Evolutionary conservation across 2,329 filamentous ascomycete species (phyloP).

Genomic region (Aspergillus chevalieri): DNA sequence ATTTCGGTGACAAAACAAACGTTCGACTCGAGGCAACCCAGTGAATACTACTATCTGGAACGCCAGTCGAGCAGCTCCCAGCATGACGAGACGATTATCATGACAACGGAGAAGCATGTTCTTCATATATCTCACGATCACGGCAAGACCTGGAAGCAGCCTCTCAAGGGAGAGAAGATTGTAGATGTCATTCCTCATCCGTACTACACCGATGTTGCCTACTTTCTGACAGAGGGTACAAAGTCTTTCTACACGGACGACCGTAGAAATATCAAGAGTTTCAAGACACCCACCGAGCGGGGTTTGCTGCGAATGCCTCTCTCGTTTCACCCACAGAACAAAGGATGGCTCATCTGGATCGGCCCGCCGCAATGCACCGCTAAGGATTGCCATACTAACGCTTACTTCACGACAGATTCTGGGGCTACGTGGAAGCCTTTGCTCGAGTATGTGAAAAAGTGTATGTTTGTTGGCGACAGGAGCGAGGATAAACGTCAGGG

Average conservation of each 20-base stretch:
- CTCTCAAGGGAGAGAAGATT: constrained; percentile 65
- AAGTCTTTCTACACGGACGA: constrained; percentile 75
- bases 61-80: constrained; percentile 58
- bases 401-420: constrained; percentile 71
- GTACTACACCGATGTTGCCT: constrained; percentile 78
- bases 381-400: constrained; percentile 62
- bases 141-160: constrained; percentile 75
- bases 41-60: constrained; percentile 69
- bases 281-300: constrained; percentile 62
- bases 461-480: constrained; percentile 73
- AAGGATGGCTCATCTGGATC: constrained; percentile 89
- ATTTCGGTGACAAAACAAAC: constrained; percentile 55
- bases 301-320: constrained; percentile 49
- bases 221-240: constrained; percentile 67
- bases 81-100: constrained; percentile 66
- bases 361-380: constrained; percentile 63
- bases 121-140: constrained; percentile 77
- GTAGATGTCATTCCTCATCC: constrained; percentile 67
- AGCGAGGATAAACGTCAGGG: constrained; percentile 31
- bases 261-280: constrained; percentile 67
- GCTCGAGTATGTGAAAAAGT: constrained; percentile 68
- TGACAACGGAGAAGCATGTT: constrained; percentile 53
- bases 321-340: constrained; percentile 75
- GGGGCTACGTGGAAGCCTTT: constrained; percentile 73
- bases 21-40: constrained; percentile 57